Evolutionary conservation across 805 yeast species (phyloP), one percentile per base, ranked within the genome.

Genomic region (Kodamaea lidongshanica): DNA sequence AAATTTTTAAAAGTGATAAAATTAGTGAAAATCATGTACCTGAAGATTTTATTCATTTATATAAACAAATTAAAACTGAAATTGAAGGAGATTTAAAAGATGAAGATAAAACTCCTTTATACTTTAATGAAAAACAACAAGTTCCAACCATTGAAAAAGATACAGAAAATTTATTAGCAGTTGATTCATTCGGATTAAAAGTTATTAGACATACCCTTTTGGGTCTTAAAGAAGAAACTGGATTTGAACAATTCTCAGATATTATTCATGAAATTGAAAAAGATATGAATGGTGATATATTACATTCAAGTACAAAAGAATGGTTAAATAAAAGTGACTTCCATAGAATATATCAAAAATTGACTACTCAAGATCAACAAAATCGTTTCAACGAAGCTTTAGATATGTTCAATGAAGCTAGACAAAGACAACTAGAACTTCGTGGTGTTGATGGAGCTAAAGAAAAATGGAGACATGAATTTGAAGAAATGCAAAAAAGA

Each of bases 391-490:
- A 85, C 45, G 62, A 60, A 12, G 70, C 77, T 0, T 56, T 92
- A 27, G 88, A 86, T 39, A 54, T 65, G 2, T 73, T 80, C 42
- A 88, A 92, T 42, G 73, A 72, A 33, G 74, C 73, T 15, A 74
- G 98, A 50, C 96, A 92, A 53, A 62, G 72, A 26, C 70, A 70
- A 17, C 52, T 92, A 18, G 98, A 92, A 55, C 62, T 74, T 12
- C 70, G 81, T 35, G 89, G 95, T 3, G 65, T 83, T 1, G 88
- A 82, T 40, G 88, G 89, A 1, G 94, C 97, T 1, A 75, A 73
- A 39, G 85, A 79, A 46, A 80, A 83, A 52, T 89, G 98, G 98
- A 79, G 75, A 50, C 79, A 77, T 42, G 88, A 79, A 40, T 80
- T 73, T 43, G 94, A 85, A 44, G 76, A 72, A 31, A 67, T 76